Evolutionary conservation across 805 yeast genomes (phyloP).

Genomic region (Torulaspora delbrueckii): DNA sequence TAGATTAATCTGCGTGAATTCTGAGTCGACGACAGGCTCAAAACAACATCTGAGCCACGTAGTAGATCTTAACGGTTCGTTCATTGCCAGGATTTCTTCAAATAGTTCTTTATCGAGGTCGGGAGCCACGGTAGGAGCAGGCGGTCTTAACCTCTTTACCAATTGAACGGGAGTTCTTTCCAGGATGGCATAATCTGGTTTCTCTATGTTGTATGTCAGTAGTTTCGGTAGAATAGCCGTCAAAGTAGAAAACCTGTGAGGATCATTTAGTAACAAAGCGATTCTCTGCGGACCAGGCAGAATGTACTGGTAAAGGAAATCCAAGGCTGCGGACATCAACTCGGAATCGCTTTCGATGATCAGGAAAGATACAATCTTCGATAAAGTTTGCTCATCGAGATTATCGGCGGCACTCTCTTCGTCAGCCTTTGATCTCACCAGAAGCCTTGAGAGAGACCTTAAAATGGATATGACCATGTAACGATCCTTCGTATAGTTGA

Average conservation of each 20-base stretch:
- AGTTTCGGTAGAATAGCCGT: conserved; percentile 59
- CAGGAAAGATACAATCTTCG: conserved; percentile 52
- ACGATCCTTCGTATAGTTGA: conserved; percentile 58
- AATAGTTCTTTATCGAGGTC: conserved; percentile 50
- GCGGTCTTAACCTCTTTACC: conserved; percentile 54
- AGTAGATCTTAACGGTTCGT: conserved; percentile 88
- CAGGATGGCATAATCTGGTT: conserved; percentile 34
- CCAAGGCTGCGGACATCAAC: conserved; percentile 65
- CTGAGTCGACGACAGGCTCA: conserved; percentile 70
- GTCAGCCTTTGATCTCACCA: conserved; percentile 51
- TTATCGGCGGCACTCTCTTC: conserved; percentile 49
- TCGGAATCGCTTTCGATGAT: conserved; percentile 59
- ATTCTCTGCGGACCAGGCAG: conserved; percentile 59
- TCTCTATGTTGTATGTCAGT: conserved; percentile 44
- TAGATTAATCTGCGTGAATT: conserved; percentile 88
- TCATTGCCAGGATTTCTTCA: conserved; percentile 54
- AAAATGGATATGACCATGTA: conserved; percentile 61
- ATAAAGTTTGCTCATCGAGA: conserved; percentile 44
- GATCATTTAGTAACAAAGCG: conserved; percentile 44
- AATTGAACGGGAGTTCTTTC: conserved; percentile 35
- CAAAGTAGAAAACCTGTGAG: conserved; percentile 47
- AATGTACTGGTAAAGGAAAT: conserved; percentile 75
- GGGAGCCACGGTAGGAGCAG: conserved; percentile 64
- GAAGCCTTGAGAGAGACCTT: conserved; percentile 72
- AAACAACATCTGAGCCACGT: conserved; percentile 92